A percentile compares a stretch with the other conserved stretches of the same genome.
Evolutionary conservation across 768 basidiomycete genomes (phyloP).

Genomic region (Trametes gibbosa): DNA sequence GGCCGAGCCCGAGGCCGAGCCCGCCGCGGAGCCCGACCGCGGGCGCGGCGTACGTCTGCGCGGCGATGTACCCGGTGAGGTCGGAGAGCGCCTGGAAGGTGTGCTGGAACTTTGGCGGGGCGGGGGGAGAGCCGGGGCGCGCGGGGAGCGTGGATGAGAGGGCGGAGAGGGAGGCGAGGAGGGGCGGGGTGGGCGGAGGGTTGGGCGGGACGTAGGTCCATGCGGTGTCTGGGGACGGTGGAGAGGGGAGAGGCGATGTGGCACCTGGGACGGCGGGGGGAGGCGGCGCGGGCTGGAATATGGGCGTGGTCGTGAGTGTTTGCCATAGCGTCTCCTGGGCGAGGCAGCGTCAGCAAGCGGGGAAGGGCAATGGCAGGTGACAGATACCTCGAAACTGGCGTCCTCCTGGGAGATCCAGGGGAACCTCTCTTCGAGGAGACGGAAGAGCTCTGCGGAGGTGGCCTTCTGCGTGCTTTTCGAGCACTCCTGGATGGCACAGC

Average conservation of each 20-base stretch:
- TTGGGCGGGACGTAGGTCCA: slow-evolving; percentile 41
- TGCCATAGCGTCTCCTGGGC: slow-evolving; percentile 55
- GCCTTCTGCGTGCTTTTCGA: slow-evolving; percentile 38
- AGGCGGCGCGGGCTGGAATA: slow-evolving; percentile 39
- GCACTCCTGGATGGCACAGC: slow-evolving; percentile 58
- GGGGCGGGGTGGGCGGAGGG: slow-evolving; percentile 27
- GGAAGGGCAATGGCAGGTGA: not conserved
- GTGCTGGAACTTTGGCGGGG: slow-evolving; percentile 43
- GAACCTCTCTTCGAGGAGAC: slow-evolving; percentile 52
- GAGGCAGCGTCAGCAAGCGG: not conserved
- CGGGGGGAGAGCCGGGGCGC: slow-evolving; percentile 10
- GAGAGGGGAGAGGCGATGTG: not conserved
- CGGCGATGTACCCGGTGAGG: slow-evolving; percentile 76
- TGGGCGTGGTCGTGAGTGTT: slow-evolving; percentile 49
- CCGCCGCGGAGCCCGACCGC: too few relatives aligned
- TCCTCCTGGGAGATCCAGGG: slow-evolving; percentile 58
- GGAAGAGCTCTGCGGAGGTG: slow-evolving; percentile 60
- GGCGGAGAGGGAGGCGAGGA: slow-evolving; percentile 28
- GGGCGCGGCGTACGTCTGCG: slow-evolving; percentile 56
- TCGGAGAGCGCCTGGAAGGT: slow-evolving; percentile 66
- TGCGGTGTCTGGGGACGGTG: slow-evolving; percentile 20
- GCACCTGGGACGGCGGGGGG: not conserved
- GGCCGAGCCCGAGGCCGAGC: slow-evolving; percentile 18
- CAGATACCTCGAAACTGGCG: slow-evolving; percentile 50
- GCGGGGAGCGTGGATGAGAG: slow-evolving; percentile 22